Evolutionary conservation across 2,329 filamentous ascomycete genomes (phyloP).

Genomic region (Xylaria sp.): DNA sequence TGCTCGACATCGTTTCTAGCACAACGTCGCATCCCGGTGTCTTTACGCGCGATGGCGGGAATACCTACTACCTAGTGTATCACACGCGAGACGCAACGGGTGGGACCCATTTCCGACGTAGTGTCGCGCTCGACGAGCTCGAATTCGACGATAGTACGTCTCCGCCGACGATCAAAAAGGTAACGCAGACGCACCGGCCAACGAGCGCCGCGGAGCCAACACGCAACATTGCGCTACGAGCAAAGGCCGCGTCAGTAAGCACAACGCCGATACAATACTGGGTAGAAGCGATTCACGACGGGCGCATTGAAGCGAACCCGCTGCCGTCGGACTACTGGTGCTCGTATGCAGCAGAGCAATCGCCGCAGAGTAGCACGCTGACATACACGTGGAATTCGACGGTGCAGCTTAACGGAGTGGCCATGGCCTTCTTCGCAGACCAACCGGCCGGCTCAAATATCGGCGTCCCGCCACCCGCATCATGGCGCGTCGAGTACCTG

Average conservation of each 20-base stretch:
- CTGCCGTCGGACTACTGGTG: conserved; percentile 53
- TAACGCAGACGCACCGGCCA: conserved; percentile 47
- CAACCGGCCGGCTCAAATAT: conserved; percentile 46
- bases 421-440: conserved; percentile 49
- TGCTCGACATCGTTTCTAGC: conserved; percentile 51
- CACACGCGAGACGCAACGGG: conserved; percentile 51
- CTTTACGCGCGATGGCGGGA: conserved; percentile 44
- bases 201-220: conserved; percentile 41
- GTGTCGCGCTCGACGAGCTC: conserved; percentile 50
- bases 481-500: conserved; percentile 46
- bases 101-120: conserved; percentile 45
- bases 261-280: conserved; percentile 53
- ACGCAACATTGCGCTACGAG: conserved; percentile 50
- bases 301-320: conserved; percentile 45
- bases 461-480: conserved; percentile 47
- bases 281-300: conserved; percentile 51
- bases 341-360: conserved; percentile 48
- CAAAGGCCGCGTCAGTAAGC: conserved; percentile 40
- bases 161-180: conserved; percentile 46
- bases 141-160: conserved; percentile 47
- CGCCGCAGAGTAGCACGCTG: conserved; percentile 47
- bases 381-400: conserved; percentile 48
- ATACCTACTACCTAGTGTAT: conserved; percentile 49
- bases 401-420: conserved; percentile 47
- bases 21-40: conserved; percentile 53